These are phyloP conservation scores for Rutstroemia sp. DNA, from an alignment of 2,329 filamentous ascomycete genomes.

Conservation along the genomic window DNA sequence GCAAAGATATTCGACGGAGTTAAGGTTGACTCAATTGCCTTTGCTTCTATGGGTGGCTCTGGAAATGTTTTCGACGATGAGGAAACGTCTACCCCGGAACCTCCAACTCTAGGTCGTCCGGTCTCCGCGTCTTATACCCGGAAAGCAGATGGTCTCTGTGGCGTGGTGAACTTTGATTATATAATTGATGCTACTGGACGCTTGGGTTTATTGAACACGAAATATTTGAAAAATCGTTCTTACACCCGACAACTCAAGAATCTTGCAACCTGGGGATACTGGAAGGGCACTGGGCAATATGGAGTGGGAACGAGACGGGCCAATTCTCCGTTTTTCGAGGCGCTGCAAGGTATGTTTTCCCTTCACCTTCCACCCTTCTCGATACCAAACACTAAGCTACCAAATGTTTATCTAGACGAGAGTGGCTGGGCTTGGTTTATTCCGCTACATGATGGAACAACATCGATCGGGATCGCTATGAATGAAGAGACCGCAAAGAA, in stretches of 20 bases:
- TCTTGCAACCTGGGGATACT: conserved; percentile 2
- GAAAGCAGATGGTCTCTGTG: neutral
- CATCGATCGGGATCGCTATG: too few species aligned
- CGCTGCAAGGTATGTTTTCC: neutral
- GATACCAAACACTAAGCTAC: too few species aligned
- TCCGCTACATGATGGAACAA: conserved; percentile 4
- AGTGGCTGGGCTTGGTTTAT: conserved; percentile 8
- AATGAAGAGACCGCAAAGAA: too few species aligned
- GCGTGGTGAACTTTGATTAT: conserved; percentile 1
- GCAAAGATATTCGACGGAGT: conserved; percentile 1
- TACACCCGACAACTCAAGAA: conserved; percentile 1
- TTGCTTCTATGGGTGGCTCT: too few species aligned
- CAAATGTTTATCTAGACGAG: too few species aligned
- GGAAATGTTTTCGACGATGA: too few species aligned
- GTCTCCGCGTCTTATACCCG: neutral
- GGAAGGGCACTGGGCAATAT: neutral
- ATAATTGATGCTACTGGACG: conserved; percentile 3
- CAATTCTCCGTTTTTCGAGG: conserved; percentile 1
- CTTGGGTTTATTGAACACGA: neutral
- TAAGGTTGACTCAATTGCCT: conserved; percentile 1
- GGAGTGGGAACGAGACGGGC: neutral
- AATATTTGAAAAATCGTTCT: conserved; percentile 6
- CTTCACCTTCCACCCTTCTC: too few species aligned
- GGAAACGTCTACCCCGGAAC: too few species aligned
- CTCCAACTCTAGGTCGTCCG: too few species aligned